Conservation (phyloP, 2,329 filamentous ascomycete species). For the Ophiostoma himal-ulmi region DNA sequence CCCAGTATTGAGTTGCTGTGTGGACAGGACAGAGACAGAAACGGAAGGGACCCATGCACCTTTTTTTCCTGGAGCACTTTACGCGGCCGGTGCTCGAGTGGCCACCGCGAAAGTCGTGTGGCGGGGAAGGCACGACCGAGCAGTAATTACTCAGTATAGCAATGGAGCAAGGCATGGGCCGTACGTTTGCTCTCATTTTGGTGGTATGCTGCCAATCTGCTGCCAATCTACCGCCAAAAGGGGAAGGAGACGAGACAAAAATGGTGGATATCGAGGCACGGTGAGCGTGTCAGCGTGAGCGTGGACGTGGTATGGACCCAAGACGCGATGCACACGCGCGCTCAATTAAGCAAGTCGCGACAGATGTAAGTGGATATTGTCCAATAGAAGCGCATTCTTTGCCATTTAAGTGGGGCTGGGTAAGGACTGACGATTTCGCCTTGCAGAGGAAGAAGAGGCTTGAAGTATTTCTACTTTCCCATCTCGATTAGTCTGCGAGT, state of each 20-base stretch:
- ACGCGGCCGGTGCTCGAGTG: conserved; percentile 20
- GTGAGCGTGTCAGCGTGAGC: not conserved
- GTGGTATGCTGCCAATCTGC: conserved; percentile 1
- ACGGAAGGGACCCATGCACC: conserved; percentile 7
- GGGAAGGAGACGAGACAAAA: conserved; percentile 11
- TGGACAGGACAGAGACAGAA: conserved; percentile 4
- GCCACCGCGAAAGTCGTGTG: conserved; percentile 23
- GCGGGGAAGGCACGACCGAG: conserved; percentile 26
- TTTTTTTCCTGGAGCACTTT: conserved; percentile 10
- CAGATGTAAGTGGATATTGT: conserved; percentile 19
- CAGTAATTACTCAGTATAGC: not conserved
- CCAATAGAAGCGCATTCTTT: not conserved
- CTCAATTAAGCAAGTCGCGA: conserved; percentile 20
- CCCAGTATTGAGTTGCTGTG: conserved; percentile 13
- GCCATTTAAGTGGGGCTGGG: not conserved
- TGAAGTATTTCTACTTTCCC: not conserved
- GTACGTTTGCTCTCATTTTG: not conserved
- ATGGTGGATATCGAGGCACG: conserved; percentile 2
- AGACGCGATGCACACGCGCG: conserved; percentile 25
- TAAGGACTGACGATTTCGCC: not conserved
- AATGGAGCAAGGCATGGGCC: no score
- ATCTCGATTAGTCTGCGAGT: not conserved
- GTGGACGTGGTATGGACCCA: conserved; percentile 18
- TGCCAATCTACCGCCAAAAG: not conserved
- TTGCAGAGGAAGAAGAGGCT: conserved; percentile 3